These are phyloP conservation scores for Penicillium samsonianum DNA, from an alignment of 495 filamentous ascomycete species.

Conservation along the genomic window DNA sequence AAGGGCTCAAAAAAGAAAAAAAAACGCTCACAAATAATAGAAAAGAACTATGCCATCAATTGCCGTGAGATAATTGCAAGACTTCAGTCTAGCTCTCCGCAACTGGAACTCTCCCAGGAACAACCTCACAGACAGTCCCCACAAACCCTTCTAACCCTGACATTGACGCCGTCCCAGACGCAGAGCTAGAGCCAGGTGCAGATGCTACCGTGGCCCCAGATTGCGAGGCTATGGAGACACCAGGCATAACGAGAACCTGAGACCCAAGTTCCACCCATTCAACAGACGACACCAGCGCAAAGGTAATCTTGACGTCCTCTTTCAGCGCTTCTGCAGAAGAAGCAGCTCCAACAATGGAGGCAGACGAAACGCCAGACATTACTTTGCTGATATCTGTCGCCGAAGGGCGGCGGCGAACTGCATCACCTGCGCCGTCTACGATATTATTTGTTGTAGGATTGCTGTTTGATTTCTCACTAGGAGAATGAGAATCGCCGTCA, in stretches of 20 bases:
- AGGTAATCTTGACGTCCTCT: conserved; percentile 63
- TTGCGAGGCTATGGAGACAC: conserved; percentile 39
- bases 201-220: conserved; percentile 30
- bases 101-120: conserved; percentile 23
- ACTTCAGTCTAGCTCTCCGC: conserved; percentile 8
- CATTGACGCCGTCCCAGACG: neutral
- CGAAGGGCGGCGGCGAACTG: conserved; percentile 12
- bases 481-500: conserved; percentile 54
- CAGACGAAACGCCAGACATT: conserved; percentile 14
- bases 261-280: conserved; percentile 87
- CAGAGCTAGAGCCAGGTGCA: conserved; percentile 17
- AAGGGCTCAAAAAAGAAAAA: neutral
- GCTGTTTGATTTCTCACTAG: conserved; percentile 21
- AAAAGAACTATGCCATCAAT: neutral
- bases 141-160: conserved; percentile 54
- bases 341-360: conserved; percentile 5
- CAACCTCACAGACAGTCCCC: conserved; percentile 44
- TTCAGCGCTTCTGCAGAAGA: conserved; percentile 25
- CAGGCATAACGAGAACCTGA: conserved; percentile 75
- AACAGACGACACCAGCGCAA: conserved; percentile 71
- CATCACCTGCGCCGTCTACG: neutral
- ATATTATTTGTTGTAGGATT: neutral
- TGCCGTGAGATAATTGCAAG: neutral
- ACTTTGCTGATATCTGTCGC: conserved; percentile 31
- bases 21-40: neutral